These are phyloP conservation scores for Pouteria glomerata DNA, from an alignment of 148 eudicot species.

Conservation along the genomic window DNA sequence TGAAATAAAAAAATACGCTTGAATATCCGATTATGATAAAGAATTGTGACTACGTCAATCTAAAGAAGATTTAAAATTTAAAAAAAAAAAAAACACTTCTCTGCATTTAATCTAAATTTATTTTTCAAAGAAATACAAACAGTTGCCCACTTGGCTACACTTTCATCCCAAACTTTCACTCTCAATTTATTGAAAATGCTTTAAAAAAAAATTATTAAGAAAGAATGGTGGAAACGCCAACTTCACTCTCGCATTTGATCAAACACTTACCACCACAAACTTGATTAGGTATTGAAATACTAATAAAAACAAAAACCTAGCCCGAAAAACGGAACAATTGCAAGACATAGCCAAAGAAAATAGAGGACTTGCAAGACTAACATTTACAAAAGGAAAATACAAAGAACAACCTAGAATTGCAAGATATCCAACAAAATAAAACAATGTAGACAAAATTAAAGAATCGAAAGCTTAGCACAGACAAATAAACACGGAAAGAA, in stretches of 20 bases:
- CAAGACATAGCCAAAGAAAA: background rate
- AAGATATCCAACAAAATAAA: background rate
- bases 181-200: background rate
- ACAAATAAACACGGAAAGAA: background rate
- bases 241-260: conserved; percentile 8
- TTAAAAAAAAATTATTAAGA: background rate
- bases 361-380: background rate
- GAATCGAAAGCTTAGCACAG: background rate
- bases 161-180: background rate
- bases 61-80: background rate
- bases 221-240: background rate
- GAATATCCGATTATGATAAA: background rate
- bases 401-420: background rate
- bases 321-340: background rate
- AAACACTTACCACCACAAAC: conserved; percentile 7
- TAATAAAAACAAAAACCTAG: no score
- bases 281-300: no score
- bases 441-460: background rate
- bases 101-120: background rate
- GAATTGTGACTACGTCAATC: background rate
- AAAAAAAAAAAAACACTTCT: background rate
- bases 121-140: no score
- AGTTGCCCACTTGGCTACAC: background rate
- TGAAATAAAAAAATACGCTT: background rate
- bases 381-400: background rate